phyloP scores from a whole-genome alignment of 2,329 filamentous ascomycete species.

The Davidsoniella neocaledoniae region DNA sequence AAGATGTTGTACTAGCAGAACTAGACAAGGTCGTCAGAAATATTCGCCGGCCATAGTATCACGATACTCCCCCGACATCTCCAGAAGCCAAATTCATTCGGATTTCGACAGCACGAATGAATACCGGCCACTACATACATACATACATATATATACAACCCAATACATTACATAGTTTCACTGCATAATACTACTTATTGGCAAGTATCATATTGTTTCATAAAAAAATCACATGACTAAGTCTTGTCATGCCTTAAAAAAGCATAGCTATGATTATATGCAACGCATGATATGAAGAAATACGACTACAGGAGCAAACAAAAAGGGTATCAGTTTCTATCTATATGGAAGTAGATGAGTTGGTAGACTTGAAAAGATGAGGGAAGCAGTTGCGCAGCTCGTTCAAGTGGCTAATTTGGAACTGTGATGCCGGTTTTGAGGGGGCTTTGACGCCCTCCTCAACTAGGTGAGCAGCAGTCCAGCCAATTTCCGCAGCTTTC shows the following conservation, averaged over 20 bases:
- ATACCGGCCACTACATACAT: too few relatives aligned
- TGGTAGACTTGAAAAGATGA: slow-evolving; percentile 57
- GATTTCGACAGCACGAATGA: not conserved
- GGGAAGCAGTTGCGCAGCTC: slow-evolving; percentile 66
- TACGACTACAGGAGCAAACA: too few relatives aligned
- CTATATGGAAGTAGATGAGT: not conserved
- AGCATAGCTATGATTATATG: too few relatives aligned
- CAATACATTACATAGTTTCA: too few relatives aligned
- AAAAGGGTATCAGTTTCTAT: too few relatives aligned
- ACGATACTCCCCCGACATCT: too few relatives aligned
- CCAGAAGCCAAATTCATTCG: not conserved
- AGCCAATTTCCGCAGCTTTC: slow-evolving; percentile 62
- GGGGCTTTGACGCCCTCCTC: slow-evolving; percentile 56
- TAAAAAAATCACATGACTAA: too few relatives aligned
- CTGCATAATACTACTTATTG: too few relatives aligned
- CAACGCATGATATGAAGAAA: too few relatives aligned
- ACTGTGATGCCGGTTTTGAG: slow-evolving; percentile 45
- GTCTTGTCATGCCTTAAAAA: too few relatives aligned
- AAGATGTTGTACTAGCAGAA: slow-evolving; percentile 40
- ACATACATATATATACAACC: too few relatives aligned
- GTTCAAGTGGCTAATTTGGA: slow-evolving; percentile 58
- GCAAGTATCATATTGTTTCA: too few relatives aligned
- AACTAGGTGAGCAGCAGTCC: slow-evolving; percentile 73
- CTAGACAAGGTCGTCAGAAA: slow-evolving; percentile 45
- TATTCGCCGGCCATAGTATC: slow-evolving; percentile 36